phyloP scores from a whole-genome alignment of 2,329 filamentous ascomycete species.

The Kalaharituber pfeilii region DNA sequence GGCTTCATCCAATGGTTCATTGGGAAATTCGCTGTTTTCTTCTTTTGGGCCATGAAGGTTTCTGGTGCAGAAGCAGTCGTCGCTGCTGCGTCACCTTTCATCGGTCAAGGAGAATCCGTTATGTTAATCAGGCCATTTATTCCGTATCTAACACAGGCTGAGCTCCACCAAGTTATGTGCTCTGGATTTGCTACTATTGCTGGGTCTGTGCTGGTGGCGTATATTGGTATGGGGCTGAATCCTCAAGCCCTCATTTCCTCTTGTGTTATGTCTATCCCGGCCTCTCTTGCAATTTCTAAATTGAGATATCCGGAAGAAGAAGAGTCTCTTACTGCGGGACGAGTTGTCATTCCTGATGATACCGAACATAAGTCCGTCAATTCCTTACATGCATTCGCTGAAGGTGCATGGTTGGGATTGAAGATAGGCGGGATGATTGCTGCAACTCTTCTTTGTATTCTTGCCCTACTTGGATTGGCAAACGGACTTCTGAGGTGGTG shows the following conservation, averaged over 20 bases:
- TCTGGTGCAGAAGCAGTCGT: conserved; percentile 89
- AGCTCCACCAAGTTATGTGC: conserved; percentile 83
- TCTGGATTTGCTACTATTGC: conserved; percentile 75
- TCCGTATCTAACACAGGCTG: conserved; percentile 65
- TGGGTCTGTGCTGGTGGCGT: conserved; percentile 69
- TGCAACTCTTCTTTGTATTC: conserved; percentile 64
- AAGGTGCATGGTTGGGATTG: conserved; percentile 68
- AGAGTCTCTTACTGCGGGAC: conserved; percentile 66
- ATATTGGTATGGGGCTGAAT: conserved; percentile 69
- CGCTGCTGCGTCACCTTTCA: conserved; percentile 80
- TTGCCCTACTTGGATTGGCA: conserved; percentile 55
- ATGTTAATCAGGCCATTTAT: conserved; percentile 85
- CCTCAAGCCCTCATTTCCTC: conserved; percentile 72
- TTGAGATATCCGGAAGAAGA: conserved; percentile 78
- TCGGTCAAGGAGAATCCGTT: conserved; percentile 82
- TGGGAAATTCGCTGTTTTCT: conserved; percentile 69
- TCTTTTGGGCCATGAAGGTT: conserved; percentile 77
- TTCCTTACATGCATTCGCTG: conserved; percentile 66
- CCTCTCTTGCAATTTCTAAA: conserved; percentile 76
- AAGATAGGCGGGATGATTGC: conserved; percentile 76
- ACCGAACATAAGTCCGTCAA: conserved; percentile 62
- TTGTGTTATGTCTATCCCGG: conserved; percentile 90
- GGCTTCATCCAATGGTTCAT: conserved; percentile 80
- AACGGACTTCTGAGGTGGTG: conserved; percentile 71
- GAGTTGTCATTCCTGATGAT: conserved; percentile 56